phyloP scores from a whole-genome alignment of 2,329 filamentous ascomycete genomes.

The Dactylellina sp. region DNA sequence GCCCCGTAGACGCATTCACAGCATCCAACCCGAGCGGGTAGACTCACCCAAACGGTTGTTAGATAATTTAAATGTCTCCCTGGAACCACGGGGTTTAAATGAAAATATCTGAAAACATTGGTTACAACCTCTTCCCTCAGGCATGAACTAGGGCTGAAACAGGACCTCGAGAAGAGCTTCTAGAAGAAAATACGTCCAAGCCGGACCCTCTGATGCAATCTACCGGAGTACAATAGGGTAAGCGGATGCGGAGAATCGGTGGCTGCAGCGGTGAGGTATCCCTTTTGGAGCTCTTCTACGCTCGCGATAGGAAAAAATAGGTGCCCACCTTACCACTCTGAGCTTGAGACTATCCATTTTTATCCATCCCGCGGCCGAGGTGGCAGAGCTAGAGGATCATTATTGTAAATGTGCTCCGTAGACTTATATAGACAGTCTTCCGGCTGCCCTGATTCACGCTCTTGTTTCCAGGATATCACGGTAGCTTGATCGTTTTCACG shows the following conservation, averaged over 20 bases:
- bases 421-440: slow-evolving; percentile 47
- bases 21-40: slow-evolving; percentile 44
- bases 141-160: slow-evolving; percentile 56
- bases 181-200: slow-evolving; percentile 38
- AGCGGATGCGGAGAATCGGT: slow-evolving; percentile 48
- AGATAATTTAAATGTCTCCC: slow-evolving; percentile 24
- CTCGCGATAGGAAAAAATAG: slow-evolving; percentile 31
- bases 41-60: slow-evolving; percentile 40
- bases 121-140: slow-evolving; percentile 34
- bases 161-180: slow-evolving; percentile 50
- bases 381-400: slow-evolving; percentile 32
- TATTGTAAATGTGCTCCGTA: slow-evolving; percentile 19
- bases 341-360: slow-evolving; percentile 38
- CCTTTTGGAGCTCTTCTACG: slow-evolving; percentile 48
- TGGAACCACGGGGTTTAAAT: slow-evolving; percentile 37
- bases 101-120: slow-evolving; percentile 25
- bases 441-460: slow-evolving; percentile 30
- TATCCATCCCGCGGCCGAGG: slow-evolving; percentile 14
- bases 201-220: slow-evolving; percentile 30
- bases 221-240: slow-evolving; percentile 36
- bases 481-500: slow-evolving; percentile 43
- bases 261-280: slow-evolving; percentile 32
- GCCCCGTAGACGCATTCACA: slow-evolving; percentile 33
- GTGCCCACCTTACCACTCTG: slow-evolving; percentile 23
- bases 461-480: slow-evolving; percentile 51